Conservation (phyloP, 2,329 filamentous ascomycete species). For the Neopestalotiopsis sp. region DNA sequence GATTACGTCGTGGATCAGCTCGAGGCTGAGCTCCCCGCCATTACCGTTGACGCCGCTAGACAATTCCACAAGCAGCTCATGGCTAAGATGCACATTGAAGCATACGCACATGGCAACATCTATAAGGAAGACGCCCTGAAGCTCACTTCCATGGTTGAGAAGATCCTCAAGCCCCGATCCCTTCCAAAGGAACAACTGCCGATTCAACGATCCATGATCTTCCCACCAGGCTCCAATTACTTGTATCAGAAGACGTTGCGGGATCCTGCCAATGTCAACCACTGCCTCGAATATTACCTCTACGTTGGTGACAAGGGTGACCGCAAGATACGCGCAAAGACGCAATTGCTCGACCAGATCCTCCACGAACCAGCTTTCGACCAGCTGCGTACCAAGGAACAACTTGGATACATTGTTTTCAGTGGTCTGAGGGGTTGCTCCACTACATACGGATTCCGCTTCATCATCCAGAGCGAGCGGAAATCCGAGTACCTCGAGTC, state of each 20-base stretch:
- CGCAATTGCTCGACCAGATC: constrained; percentile 85
- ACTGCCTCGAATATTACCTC: constrained; percentile 81
- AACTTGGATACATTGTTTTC: constrained; percentile 96
- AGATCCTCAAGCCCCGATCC: constrained; percentile 73
- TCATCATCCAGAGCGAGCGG: constrained; percentile 93
- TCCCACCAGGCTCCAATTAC: constrained; percentile 82
- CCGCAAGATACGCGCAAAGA: constrained; percentile 73
- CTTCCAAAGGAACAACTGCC: constrained; percentile 82
- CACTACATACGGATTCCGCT: constrained; percentile 84
- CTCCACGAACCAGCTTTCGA: constrained; percentile 94
- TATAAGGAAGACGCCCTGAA: constrained; percentile 92
- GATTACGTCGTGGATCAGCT: constrained; percentile 82
- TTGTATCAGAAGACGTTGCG: constrained; percentile 81
- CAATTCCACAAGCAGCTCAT: constrained; percentile 82
- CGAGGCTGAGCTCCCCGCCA: constrained; percentile 74
- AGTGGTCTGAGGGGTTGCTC: constrained; percentile 74
- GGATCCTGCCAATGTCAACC: constrained; percentile 88
- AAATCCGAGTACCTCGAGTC: constrained; percentile 83
- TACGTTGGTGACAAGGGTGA: constrained; percentile 74
- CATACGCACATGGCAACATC: constrained; percentile 88
- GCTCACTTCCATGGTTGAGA: constrained; percentile 83
- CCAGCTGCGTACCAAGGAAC: constrained; percentile 93
- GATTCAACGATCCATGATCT: constrained; percentile 75
- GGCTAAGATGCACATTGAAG: constrained; percentile 84
- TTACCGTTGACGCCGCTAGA: constrained; percentile 77